Conservation (phyloP, 2,329 filamentous ascomycete genomes). For the Penicillium sp. region DNA sequence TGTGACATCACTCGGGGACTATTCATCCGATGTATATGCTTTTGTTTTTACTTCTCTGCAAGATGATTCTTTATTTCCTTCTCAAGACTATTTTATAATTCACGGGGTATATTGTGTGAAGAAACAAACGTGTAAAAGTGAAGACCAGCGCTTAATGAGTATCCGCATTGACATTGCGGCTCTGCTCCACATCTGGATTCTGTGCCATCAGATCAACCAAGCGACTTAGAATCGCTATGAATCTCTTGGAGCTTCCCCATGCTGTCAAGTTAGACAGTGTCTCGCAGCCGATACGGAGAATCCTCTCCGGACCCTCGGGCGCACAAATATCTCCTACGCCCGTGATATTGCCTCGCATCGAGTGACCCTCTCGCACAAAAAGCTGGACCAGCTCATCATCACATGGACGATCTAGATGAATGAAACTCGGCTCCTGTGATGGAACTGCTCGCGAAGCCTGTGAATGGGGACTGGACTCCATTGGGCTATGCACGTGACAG, state of each 20-base stretch:
- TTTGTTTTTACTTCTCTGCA: not conserved
- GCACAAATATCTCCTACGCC: conserved; percentile 54
- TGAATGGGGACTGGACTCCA: conserved; percentile 28
- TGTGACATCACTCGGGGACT: conserved; percentile 24
- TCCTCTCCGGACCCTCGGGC: conserved; percentile 37
- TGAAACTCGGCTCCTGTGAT: conserved; percentile 43
- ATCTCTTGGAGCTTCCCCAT: conserved; percentile 39
- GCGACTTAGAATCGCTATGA: conserved; percentile 32
- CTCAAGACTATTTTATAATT: conserved; percentile 1
- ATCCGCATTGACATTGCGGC: conserved; percentile 1
- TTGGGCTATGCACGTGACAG: conserved; percentile 28
- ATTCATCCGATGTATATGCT: not conserved
- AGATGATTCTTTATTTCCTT: not conserved
- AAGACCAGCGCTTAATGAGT: not conserved
- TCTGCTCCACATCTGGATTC: conserved; percentile 5
- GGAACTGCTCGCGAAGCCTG: conserved; percentile 8
- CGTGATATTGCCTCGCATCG: conserved; percentile 52
- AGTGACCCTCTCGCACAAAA: conserved; percentile 53
- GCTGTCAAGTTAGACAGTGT: conserved; percentile 34
- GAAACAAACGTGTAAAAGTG: not conserved
- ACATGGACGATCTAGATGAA: conserved; percentile 56
- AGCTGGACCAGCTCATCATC: conserved; percentile 60
- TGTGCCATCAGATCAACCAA: conserved; percentile 28
- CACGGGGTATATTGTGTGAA: not conserved
- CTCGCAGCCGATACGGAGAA: conserved; percentile 41